Conservation (phyloP, 106 monocot species). For the Dioscorea dumetorum region DNA sequence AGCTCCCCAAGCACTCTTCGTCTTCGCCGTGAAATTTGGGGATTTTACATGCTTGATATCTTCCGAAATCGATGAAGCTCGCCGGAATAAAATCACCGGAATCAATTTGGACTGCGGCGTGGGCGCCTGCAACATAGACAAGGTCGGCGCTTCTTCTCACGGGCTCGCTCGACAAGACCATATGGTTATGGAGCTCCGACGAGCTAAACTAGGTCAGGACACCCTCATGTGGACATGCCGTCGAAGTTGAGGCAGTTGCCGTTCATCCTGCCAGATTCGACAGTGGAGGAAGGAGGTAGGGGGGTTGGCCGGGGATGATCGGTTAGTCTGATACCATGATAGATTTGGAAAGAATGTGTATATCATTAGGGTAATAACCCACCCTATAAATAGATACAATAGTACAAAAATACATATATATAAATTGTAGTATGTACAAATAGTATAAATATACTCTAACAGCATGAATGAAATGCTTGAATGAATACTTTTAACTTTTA, state of each 20-base stretch:
- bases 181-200: constrained; percentile 80
- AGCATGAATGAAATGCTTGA: background rate
- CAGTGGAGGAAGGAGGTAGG: no score
- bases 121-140: constrained; percentile 66
- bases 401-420: no score
- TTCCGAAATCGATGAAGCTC: constrained; percentile 53
- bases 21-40: no score
- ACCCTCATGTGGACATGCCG: constrained; percentile 63
- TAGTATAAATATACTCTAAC: no score
- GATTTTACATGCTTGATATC: no score
- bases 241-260: constrained; percentile 86
- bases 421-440: no score
- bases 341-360: no score
- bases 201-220: constrained; percentile 48
- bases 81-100: constrained; percentile 81
- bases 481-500: background rate
- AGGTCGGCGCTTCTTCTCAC: constrained; percentile 79
- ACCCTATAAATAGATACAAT: no score
- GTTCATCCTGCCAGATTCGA: constrained; percentile 69
- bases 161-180: constrained; percentile 91
- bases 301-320: no score
- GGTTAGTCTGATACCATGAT: no score
- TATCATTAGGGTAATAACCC: no score
- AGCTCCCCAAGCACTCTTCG: no score
- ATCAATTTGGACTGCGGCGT: constrained; percentile 86